A percentile compares a stretch with the other conserved stretches of the same genome.
These are phyloP conservation scores for Corynascus novoguineensis DNA, from an alignment of 495 filamentous ascomycete genomes.

Conservation along the genomic window DNA sequence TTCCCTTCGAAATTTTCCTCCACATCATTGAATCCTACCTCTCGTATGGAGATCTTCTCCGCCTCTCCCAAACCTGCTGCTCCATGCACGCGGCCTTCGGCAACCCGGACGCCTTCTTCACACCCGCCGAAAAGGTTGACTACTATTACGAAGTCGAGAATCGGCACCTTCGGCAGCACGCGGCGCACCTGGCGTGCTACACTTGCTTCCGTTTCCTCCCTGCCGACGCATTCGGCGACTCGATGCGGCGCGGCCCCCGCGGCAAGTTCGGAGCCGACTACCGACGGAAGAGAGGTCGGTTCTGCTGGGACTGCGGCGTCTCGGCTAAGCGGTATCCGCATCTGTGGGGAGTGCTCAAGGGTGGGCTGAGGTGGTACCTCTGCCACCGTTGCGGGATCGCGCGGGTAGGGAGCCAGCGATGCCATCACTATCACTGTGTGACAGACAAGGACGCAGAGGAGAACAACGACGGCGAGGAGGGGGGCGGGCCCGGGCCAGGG, in stretches of 20 bases:
- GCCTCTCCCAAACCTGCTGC: not conserved
- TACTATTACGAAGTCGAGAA: slow-evolving; percentile 16
- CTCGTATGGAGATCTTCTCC: slow-evolving; percentile 11
- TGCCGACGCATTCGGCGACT: not conserved
- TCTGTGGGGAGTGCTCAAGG: not conserved
- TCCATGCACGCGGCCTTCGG: slow-evolving; percentile 9
- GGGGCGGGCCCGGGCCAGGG: not conserved
- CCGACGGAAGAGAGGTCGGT: not conserved
- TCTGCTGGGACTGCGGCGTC: slow-evolving; percentile 19
- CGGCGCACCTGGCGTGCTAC: slow-evolving; percentile 10
- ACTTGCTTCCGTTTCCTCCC: slow-evolving; percentile 11
- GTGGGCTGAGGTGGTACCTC: slow-evolving; percentile 1
- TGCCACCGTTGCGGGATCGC: not conserved
- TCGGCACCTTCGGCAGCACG: slow-evolving; percentile 10
- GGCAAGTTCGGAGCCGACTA: not conserved
- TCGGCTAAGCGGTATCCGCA: not conserved
- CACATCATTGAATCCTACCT: slow-evolving; percentile 5
- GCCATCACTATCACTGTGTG: too few species aligned
- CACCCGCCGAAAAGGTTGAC: not conserved
- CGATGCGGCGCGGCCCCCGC: not conserved
- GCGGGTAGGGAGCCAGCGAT: not conserved
- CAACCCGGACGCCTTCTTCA: slow-evolving; percentile 9
- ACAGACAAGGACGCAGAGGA: too few species aligned
- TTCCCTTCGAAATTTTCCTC: slow-evolving; percentile 19
- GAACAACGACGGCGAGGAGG: too few species aligned